These are phyloP conservation scores for Diaporthe capsici DNA, from an alignment of 2,329 filamentous ascomycete genomes.

Conservation along the genomic window DNA sequence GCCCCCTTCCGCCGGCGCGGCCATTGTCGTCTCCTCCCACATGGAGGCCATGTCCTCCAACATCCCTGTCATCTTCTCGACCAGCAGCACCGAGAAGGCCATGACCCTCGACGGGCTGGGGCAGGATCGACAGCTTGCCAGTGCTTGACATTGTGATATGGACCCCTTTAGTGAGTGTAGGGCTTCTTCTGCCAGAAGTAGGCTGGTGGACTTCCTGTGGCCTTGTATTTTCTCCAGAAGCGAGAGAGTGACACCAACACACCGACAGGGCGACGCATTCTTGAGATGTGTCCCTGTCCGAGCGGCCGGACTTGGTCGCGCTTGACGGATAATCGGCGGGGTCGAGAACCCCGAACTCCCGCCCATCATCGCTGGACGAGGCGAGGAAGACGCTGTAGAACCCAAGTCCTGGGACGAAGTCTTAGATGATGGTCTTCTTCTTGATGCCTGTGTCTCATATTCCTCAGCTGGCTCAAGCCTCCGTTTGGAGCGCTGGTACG, in stretches of 20 bases:
- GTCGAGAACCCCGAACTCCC: not conserved
- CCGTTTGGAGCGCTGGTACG: not conserved
- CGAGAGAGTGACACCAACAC: conserved; percentile 9
- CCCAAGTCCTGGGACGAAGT: not conserved
- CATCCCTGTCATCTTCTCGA: conserved; percentile 26
- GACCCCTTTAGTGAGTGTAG: conserved; percentile 13
- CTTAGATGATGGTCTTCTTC: not conserved
- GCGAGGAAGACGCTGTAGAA: not conserved
- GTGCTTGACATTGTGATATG: conserved; percentile 22
- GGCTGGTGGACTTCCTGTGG: not conserved
- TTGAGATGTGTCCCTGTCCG: not conserved
- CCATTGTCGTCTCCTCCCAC: not conserved
- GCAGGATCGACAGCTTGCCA: conserved; percentile 7
- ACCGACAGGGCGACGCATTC: not conserved
- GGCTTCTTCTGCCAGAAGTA: not conserved
- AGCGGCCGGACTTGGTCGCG: not conserved
- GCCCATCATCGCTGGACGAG: not conserved
- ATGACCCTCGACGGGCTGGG: conserved; percentile 20
- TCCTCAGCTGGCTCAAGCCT: not conserved
- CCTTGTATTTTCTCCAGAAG: conserved; percentile 8
- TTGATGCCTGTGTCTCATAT: not conserved
- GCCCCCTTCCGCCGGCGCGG: not conserved
- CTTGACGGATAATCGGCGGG: not conserved
- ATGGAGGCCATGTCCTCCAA: conserved; percentile 26
- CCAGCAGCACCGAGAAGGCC: conserved; percentile 10